Percentiles rank a stretch among this genome's conserved stretches.
phyloP scores from a whole-genome alignment of 23 red algal species.

The Agarophyton chilense region DNA sequence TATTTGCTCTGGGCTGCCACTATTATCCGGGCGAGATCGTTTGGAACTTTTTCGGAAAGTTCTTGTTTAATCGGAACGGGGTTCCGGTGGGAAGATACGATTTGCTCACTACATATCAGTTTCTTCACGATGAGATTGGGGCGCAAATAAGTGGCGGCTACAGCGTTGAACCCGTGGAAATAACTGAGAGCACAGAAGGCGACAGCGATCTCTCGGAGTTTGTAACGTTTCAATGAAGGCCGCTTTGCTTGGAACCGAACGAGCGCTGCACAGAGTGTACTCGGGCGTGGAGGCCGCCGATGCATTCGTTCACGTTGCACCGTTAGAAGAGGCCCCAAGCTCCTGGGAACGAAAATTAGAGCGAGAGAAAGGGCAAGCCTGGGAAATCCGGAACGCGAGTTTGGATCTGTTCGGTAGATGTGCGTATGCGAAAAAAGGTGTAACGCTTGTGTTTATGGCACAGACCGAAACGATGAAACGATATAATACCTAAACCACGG shows the following conservation, averaged over 20 bases:
- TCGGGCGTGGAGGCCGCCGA: too few species aligned
- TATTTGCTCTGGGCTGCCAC: constrained; percentile 60
- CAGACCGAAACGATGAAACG: not conserved
- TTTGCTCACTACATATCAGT: constrained; percentile 48
- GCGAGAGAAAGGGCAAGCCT: too few species aligned
- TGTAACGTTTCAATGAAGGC: not conserved
- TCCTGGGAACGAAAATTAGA: too few species aligned
- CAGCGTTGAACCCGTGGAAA: not conserved
- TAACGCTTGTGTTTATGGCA: not conserved
- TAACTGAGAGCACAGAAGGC: not conserved
- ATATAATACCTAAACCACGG: not conserved
- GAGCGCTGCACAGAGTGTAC: too few species aligned
- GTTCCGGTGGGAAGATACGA: constrained; percentile 62
- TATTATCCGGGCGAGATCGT: constrained; percentile 72
- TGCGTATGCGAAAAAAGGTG: not conserved
- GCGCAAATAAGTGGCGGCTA: constrained; percentile 7
- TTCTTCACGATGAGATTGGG: not conserved
- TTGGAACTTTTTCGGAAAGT: constrained; percentile 82
- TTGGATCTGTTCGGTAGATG: not conserved
- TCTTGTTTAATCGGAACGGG: constrained; percentile 64
- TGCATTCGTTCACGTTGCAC: too few species aligned
- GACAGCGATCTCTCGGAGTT: constrained; percentile 2
- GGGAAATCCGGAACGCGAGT: too few species aligned
- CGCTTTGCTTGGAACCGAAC: not conserved
- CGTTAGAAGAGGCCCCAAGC: too few species aligned